Evolutionary conservation across 2,329 filamentous ascomycete genomes (phyloP), one percentile per base, ranked within the genome.

Genomic region (Talaromyces pinophilus): DNA sequence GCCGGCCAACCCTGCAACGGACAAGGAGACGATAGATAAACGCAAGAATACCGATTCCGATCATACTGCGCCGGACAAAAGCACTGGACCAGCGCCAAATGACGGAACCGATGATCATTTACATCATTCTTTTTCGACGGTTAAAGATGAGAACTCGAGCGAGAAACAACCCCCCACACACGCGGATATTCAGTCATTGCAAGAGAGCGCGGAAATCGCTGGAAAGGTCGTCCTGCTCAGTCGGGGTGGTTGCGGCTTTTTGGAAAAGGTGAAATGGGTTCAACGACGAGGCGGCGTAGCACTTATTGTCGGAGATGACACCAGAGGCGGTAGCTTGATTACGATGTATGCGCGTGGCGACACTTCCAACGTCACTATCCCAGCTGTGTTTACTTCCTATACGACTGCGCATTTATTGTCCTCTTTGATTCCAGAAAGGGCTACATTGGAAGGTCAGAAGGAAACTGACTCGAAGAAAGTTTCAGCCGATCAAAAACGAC

Each of bases 311-410:
- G 95, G 95, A 30, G 95, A 99, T 77, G 91, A 97, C 77, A 90
- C 92, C 66, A 91, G 92, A 68, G 94, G 94, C 54, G 93, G 93
- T 3, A 91, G 91, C 42, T 82, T 99, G 68, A 92, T 98, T 61
- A 95, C 96, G 72, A 99, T 99, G 95, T 98, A 97, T 77, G 95
- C 95, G n/a, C 88, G 92, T 73, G 95, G 94, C 44, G 93, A 98
- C 75, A 97, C 94, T 3, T 96, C 93, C 40, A 97, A 97, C 73
- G 87, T 98, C 70, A 92, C 92, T 0, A 97, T 99, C 63, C 93
- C 95, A 1, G 92, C 95, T 0, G 85, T 98, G 10, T 99, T 99
- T 78, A 98, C 95, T 0, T 96, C 94, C 0, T 88, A 95, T 72
- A 98, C 93, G 0, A 98, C 94, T 0, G 95, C 95, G 0, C 94